Evolutionary conservation across 2,329 filamentous ascomycete species (phyloP), one percentile per base, ranked within the genome.

Genomic region (Botrytis fabae): DNA sequence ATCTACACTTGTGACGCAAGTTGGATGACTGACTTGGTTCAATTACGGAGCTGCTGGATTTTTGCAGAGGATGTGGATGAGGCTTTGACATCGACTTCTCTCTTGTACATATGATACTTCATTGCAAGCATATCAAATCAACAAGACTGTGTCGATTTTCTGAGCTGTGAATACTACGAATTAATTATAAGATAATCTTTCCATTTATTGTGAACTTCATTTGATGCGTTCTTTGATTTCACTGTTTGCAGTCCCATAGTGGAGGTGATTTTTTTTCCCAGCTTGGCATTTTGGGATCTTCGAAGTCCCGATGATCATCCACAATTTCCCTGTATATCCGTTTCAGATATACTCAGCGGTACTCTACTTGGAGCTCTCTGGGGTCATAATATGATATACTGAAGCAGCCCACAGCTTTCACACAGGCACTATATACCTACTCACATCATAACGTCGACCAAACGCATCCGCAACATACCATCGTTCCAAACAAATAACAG

Each of bases 1-100:
- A 68, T 76, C 71, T 77, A 71, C 73, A 77, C 74, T 76, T 75
- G 78, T 74, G 62, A 35, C 75, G 72, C 69, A 69, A 73, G 73
- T 72, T 75, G 32, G 71, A 73, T 62, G 73, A 40, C 62, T 51
- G 51, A 60, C 61, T 44, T 54, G 61, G 40, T 66, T 63, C 35
- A 57, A 66, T 51, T 22, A 61, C 46, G 70, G 51, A 72, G 70
- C 70, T 69, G 70, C 65, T 54, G 48, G 35, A 57, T 22, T 69
- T 69, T 72, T 72, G 63, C 64, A 75, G 75, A 60, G 70, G 46
- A 38, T 54, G 35, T 64, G 69, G 69, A 71, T 71, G 69, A 51
- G 63, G 70, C 70, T 72, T 71, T 71, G 70, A 57, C 61, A 59
- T 71, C 61, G 70, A 66, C 60, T 59, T 70, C 61, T 70, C 69